Percentiles rank a stretch among this genome's conserved stretches.
Conservation (phyloP, 2,329 filamentous ascomycete genomes). For the Phialophora tarda region DNA sequence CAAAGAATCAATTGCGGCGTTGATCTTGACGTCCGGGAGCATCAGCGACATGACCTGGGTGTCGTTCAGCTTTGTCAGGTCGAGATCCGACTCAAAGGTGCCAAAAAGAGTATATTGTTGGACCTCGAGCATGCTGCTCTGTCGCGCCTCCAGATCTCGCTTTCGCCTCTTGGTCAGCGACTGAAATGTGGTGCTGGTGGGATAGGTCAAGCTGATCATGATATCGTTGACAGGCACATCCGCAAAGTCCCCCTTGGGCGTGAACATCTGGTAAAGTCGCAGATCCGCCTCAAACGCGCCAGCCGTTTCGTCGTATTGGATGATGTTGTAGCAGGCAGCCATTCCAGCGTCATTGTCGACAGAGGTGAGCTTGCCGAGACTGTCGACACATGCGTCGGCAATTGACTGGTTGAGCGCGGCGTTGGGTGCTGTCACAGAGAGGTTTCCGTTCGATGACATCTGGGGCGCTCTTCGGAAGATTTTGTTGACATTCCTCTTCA, state of each 20-base stretch:
- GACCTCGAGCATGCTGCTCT: slow-evolving; percentile 39
- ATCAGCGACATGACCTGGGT: slow-evolving; percentile 44
- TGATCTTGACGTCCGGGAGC: slow-evolving; percentile 45
- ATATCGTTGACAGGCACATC: slow-evolving; percentile 46
- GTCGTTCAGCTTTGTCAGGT: slow-evolving; percentile 41
- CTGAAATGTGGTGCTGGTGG: slow-evolving; percentile 36
- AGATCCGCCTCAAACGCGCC: slow-evolving; percentile 79
- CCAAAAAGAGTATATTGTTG: slow-evolving; percentile 46
- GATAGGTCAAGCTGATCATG: slow-evolving; percentile 41
- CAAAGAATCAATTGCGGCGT: slow-evolving; percentile 35
- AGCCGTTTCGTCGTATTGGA: slow-evolving; percentile 67
- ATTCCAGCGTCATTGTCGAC: slow-evolving; percentile 75
- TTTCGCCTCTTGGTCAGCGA: slow-evolving; percentile 35
- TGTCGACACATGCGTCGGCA: slow-evolving; percentile 63
- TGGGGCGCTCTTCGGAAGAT: slow-evolving; percentile 31
- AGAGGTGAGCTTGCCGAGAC: slow-evolving; percentile 60
- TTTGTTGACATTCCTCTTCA: slow-evolving; percentile 24
- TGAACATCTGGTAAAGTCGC: slow-evolving; percentile 72
- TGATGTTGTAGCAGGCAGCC: slow-evolving; percentile 82
- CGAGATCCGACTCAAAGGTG: slow-evolving; percentile 41
- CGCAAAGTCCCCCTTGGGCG: slow-evolving; percentile 58
- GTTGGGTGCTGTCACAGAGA: slow-evolving; percentile 17
- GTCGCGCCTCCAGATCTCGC: slow-evolving; percentile 28
- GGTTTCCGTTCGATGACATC: slow-evolving; percentile 14
- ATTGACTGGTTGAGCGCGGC: slow-evolving; percentile 48